Evolutionary conservation across 2,329 filamentous ascomycete species (phyloP).

Genomic region (Lasiodiplodia hormozganensis): DNA sequence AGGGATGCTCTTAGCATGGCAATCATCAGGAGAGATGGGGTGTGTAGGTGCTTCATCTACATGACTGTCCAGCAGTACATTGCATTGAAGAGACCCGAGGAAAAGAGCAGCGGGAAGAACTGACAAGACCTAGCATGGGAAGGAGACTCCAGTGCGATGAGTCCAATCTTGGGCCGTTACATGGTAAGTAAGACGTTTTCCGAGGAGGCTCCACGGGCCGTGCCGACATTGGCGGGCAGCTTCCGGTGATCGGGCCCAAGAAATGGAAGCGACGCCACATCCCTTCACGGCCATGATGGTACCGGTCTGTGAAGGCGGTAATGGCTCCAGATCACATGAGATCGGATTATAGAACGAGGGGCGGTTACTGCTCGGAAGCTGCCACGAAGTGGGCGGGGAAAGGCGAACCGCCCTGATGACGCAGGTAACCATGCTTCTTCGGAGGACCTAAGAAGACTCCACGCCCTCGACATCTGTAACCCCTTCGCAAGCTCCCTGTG

Average conservation of each 20-base stretch:
- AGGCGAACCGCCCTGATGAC: background rate
- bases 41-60: background rate
- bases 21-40: background rate
- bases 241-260: background rate
- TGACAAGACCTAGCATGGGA: background rate
- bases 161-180: background rate
- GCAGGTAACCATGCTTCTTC: background rate
- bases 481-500: background rate
- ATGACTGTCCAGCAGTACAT: background rate
- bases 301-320: background rate
- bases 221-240: background rate
- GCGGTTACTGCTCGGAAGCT: background rate
- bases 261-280: background rate
- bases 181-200: background rate
- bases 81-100: background rate
- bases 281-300: background rate
- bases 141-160: background rate
- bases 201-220: background rate
- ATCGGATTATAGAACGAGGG: background rate
- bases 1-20: background rate
- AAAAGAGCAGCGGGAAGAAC: background rate
- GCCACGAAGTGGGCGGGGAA: constrained; percentile 7
- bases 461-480: background rate
- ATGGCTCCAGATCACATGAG: background rate
- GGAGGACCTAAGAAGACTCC: background rate